phyloP scores from a whole-genome alignment of 2,329 filamentous ascomycete species.

The Sordariomycetes sp. region DNA sequence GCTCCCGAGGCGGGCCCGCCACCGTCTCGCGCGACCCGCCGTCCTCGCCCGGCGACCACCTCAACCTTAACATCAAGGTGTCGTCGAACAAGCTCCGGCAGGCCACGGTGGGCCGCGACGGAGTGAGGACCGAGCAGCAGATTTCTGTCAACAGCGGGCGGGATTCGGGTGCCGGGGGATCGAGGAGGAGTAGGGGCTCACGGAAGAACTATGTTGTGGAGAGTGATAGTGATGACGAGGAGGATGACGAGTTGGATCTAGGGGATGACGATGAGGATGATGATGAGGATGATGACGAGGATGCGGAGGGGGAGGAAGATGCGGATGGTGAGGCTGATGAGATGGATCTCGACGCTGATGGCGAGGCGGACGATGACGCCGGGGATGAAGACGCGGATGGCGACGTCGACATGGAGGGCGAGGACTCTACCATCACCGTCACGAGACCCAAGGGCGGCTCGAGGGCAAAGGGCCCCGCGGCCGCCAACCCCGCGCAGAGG shows the following conservation, averaged over 20 bases:
- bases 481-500: conserved; percentile 13
- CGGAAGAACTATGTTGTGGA: conserved; percentile 50
- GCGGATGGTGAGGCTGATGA: conserved; percentile 23
- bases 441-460: conserved; percentile 17
- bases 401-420: conserved; percentile 32
- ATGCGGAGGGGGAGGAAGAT: conserved; percentile 21
- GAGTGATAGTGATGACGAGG: conserved; percentile 34
- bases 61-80: conserved; percentile 33
- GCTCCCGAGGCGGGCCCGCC: not conserved
- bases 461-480: conserved; percentile 11
- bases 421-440: conserved; percentile 31
- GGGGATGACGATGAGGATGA: conserved; percentile 15
- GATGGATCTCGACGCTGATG: conserved; percentile 19
- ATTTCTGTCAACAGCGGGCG: conserved; percentile 15
- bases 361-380: conserved; percentile 23
- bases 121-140: conserved; percentile 12
- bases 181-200: conserved; percentile 37
- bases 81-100: conserved; percentile 38
- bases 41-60: conserved; percentile 29
- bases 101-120: conserved; percentile 25
- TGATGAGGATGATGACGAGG: conserved; percentile 25
- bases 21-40: conserved; percentile 28
- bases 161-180: conserved; percentile 27
- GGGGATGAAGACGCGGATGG: conserved; percentile 36
- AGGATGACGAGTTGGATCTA: conserved; percentile 14